Evolutionary conservation across 768 basidiomycete genomes (phyloP).

Genomic region (Pleurotus platypus): DNA sequence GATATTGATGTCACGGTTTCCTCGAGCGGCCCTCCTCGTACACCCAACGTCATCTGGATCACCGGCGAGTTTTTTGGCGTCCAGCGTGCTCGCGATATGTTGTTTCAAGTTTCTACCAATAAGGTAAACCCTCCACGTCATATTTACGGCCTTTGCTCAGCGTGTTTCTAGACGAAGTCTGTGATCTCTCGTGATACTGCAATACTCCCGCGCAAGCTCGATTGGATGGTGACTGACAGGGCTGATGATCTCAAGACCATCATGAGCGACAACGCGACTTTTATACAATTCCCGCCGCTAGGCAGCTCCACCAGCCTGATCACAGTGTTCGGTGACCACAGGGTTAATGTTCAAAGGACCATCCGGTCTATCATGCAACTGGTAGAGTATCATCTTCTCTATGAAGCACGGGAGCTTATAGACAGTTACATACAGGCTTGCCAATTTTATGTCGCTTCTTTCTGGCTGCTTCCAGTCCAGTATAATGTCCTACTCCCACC

Average conservation of each 20-base stretch:
- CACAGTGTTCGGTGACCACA: slow-evolving; percentile 89
- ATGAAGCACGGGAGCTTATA: not conserved
- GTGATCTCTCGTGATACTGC: slow-evolving; percentile 92
- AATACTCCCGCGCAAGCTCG: slow-evolving; percentile 92
- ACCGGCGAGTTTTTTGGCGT: slow-evolving; percentile 98
- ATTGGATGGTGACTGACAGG: slow-evolving; percentile 99
- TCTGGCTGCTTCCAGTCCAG: slow-evolving; percentile 92
- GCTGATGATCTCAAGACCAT: slow-evolving; percentile 86
- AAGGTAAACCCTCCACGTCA: slow-evolving; percentile 51
- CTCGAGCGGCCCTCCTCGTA: slow-evolving; percentile 39
- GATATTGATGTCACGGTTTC: slow-evolving; percentile 44
- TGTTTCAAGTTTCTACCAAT: slow-evolving; percentile 79
- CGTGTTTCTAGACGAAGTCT: slow-evolving; percentile 64
- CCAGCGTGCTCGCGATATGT: slow-evolving; percentile 92
- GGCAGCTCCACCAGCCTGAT: slow-evolving; percentile 92
- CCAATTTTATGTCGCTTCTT: slow-evolving; percentile 94
- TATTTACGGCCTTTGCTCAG: slow-evolving; percentile 2
- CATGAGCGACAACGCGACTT: slow-evolving; percentile 97
- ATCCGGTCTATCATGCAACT: slow-evolving; percentile 93
- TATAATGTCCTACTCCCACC: slow-evolving; percentile 91
- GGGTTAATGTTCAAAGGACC: slow-evolving; percentile 92
- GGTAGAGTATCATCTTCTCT: slow-evolving; percentile 46
- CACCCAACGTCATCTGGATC: slow-evolving; percentile 85
- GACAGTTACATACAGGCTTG: slow-evolving; percentile 58
- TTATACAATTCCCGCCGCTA: slow-evolving; percentile 88